Percentiles rank a stretch among this genome's conserved stretches.
Evolutionary conservation across 108 stramenopile genomes (phyloP).

Genomic region (Stephanodiscus triporus): DNA sequence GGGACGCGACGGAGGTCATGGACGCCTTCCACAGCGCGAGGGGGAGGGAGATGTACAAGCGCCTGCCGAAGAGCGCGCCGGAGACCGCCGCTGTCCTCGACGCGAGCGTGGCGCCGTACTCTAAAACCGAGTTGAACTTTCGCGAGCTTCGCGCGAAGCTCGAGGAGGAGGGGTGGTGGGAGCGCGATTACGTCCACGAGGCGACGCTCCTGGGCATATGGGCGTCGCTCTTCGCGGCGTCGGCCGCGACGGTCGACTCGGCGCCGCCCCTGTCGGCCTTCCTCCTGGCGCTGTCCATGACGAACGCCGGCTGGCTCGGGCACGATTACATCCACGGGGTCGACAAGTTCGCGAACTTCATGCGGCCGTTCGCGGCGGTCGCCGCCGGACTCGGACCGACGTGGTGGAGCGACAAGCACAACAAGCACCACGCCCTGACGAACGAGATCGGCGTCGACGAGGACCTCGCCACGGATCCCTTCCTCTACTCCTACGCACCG

Average conservation of each 20-base stretch:
- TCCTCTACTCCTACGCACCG: conserved; percentile 88
- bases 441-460: conserved; percentile 94
- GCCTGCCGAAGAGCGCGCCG: conserved; percentile 63
- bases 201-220: conserved; percentile 72
- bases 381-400: conserved; percentile 80
- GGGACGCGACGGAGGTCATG: conserved; percentile 97
- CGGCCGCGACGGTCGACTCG: conserved; percentile 57
- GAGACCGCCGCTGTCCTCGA: conserved; percentile 51
- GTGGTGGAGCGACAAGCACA: conserved; percentile 93
- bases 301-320: conserved; percentile 91
- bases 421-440: conserved; percentile 87
- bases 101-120: conserved; percentile 52
- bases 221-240: conserved; percentile 60
- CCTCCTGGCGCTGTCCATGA: conserved; percentile 76
- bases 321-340: conserved; percentile 94
- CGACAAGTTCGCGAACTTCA: conserved; percentile 60
- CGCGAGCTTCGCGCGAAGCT: conserved; percentile 77
- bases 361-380: conserved; percentile 75
- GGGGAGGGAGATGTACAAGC: conserved; percentile 78
- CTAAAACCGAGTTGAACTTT: conserved; percentile 75
- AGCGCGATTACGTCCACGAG: conserved; percentile 84
- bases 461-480: conserved; percentile 92
- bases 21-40: conserved; percentile 88
- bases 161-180: conserved; percentile 89
- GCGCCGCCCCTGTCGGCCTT: conserved; percentile 54